A percentile compares a stretch with the other conserved stretches of the same genome.
phyloP scores from a whole-genome alignment of 2,329 filamentous ascomycete genomes.

The Penicillium janthinellum region DNA sequence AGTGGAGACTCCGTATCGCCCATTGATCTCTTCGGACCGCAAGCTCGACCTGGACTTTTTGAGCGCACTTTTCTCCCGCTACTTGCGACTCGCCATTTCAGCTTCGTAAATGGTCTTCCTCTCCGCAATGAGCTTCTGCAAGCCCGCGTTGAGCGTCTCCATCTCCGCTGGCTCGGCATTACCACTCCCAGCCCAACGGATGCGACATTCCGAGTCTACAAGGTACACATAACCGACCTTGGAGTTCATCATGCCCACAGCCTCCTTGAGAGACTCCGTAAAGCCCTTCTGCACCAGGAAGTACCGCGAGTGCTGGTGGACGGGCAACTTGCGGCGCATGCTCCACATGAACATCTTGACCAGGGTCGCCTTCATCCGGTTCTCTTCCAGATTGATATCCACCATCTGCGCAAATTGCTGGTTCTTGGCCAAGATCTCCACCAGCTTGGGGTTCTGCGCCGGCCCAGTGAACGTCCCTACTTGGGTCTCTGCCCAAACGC shows the following conservation, averaged over 20 bases:
- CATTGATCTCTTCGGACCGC: neutral
- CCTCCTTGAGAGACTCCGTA: conserved; percentile 58
- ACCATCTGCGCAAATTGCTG: conserved; percentile 68
- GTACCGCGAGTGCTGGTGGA: conserved; percentile 58
- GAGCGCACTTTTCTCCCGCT: neutral
- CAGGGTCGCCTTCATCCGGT: conserved; percentile 64
- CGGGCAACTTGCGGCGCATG: conserved; percentile 50
- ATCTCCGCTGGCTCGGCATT: conserved; percentile 45
- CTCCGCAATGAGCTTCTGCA: conserved; percentile 47
- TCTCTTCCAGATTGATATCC: conserved; percentile 87
- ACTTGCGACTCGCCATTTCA: neutral
- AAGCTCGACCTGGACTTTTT: neutral
- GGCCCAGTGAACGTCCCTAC: conserved; percentile 69
- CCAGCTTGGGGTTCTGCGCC: conserved; percentile 69
- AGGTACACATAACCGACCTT: conserved; percentile 95
- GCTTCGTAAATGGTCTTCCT: conserved; percentile 28
- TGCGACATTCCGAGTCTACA: conserved; percentile 81
- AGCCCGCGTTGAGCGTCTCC: conserved; percentile 45
- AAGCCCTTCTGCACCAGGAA: conserved; percentile 63
- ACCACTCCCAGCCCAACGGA: conserved; percentile 87
- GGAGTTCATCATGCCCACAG: conserved; percentile 74
- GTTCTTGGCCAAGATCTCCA: conserved; percentile 59
- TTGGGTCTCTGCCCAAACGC: conserved; percentile 83
- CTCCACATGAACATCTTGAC: conserved; percentile 56
- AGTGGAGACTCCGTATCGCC: conserved; percentile 13